A percentile compares a stretch with the other conserved stretches of the same genome.
Evolutionary conservation across 768 basidiomycete species (phyloP).

Genomic region (Daedaleopsis sinensis): DNA sequence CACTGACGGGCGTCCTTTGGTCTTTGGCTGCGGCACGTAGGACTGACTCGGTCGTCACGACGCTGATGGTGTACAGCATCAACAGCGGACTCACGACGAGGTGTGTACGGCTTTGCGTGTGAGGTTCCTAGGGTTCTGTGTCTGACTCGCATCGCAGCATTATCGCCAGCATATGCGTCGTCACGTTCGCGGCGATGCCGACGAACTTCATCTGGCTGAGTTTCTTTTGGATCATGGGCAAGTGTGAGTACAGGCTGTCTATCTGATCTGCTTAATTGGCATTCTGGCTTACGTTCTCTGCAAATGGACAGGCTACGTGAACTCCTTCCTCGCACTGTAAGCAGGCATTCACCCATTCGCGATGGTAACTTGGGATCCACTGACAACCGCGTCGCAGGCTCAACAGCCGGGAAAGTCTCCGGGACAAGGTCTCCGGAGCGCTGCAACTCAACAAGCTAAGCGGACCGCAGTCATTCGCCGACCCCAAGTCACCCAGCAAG

Average conservation of each 20-base stretch:
- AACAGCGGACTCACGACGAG: conserved; percentile 30
- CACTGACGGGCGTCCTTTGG: not conserved
- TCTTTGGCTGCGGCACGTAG: conserved; percentile 9
- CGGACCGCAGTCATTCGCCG: conserved; percentile 6
- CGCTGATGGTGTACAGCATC: conserved; percentile 30
- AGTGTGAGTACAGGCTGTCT: conserved; percentile 44
- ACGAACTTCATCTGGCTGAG: conserved; percentile 50
- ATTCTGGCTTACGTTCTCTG: conserved; percentile 3
- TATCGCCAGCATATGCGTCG: conserved; percentile 18
- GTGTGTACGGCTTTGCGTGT: conserved; percentile 12
- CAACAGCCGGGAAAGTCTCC: conserved; percentile 50
- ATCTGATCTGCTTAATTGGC: not conserved
- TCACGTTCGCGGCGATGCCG: conserved; percentile 38
- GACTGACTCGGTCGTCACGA: conserved; percentile 30
- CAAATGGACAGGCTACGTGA: conserved; percentile 46
- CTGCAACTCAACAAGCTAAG: conserved; percentile 17
- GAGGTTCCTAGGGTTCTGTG: not conserved
- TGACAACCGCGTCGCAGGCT: conserved; percentile 33
- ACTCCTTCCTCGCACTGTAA: conserved; percentile 55
- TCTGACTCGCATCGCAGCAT: conserved; percentile 9
- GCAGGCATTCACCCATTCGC: conserved; percentile 15
- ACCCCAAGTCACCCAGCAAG: not conserved
- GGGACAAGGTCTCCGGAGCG: conserved; percentile 35
- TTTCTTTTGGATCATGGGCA: conserved; percentile 54
- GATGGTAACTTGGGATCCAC: not conserved